Evolutionary conservation across 352 stramenopile genomes (phyloP).

Genomic region (Thalassiosira sp.): DNA sequence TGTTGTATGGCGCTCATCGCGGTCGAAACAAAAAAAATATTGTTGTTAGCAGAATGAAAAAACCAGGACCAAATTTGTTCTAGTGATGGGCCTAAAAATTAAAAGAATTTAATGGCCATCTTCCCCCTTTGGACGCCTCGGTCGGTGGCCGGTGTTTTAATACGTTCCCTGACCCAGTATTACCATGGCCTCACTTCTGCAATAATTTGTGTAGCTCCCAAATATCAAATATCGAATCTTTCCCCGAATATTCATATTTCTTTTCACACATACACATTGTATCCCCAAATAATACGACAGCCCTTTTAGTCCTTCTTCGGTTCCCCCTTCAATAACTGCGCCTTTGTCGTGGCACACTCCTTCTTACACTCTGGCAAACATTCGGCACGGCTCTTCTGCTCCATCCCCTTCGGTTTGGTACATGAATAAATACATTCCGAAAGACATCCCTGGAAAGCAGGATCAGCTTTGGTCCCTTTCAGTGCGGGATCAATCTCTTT

Average conservation of each 20-base stretch:
- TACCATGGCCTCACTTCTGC: no score
- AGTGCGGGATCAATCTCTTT: constrained; percentile 60
- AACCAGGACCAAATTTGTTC: no score
- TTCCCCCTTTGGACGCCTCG: background rate
- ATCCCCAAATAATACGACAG: background rate
- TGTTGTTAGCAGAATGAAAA: background rate
- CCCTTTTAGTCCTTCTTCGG: constrained; percentile 26
- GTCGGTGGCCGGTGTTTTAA: no score
- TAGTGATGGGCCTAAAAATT: background rate
- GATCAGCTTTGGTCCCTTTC: constrained; percentile 74
- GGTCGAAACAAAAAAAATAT: no score
- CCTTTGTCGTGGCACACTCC: constrained; percentile 70
- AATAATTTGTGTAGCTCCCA: no score
- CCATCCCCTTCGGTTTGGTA: constrained; percentile 76
- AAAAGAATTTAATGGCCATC: background rate
- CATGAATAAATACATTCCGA: constrained; percentile 74
- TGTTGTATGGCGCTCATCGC: no score
- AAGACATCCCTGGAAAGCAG: constrained; percentile 62
- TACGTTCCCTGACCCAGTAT: no score
- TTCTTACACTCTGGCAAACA: constrained; percentile 76
- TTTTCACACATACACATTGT: no score
- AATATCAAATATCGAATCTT: background rate
- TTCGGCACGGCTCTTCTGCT: constrained; percentile 64
- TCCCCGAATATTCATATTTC: no score
- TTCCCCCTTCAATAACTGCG: constrained; percentile 63